Evolutionary conservation across 352 stramenopile species (phyloP).

Genomic region (Elongisporangium senticosum): DNA sequence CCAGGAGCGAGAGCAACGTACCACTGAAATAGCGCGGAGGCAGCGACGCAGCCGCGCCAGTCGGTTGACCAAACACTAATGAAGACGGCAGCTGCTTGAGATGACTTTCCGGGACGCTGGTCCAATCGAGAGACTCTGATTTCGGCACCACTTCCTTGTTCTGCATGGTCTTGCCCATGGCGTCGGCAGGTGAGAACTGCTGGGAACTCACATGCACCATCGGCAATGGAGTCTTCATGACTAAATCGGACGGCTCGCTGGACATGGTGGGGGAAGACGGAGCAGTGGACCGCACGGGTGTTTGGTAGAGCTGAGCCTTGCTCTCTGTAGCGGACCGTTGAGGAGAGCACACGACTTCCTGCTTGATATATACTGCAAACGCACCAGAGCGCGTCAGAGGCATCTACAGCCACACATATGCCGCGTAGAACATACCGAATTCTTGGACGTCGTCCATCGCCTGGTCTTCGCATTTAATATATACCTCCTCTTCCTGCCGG

Average conservation of each 20-base stretch:
- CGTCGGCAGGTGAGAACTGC: neutral
- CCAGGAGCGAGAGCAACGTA: neutral
- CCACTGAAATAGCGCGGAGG: slow-evolving; percentile 67
- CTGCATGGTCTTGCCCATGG: neutral
- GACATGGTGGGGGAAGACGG: too few relatives aligned
- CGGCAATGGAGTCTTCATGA: neutral
- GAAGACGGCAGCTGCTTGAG: neutral
- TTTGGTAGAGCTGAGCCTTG: slow-evolving; percentile 4
- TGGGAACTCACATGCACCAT: neutral
- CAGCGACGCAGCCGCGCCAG: slow-evolving; percentile 10
- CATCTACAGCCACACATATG: neutral
- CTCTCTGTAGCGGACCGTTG: neutral
- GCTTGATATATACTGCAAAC: slow-evolving; percentile 7
- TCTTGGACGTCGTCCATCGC: neutral
- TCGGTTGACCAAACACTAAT: neutral
- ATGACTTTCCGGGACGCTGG: neutral
- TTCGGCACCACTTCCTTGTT: neutral
- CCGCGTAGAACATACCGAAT: neutral
- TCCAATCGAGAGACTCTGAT: neutral
- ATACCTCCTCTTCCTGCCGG: neutral
- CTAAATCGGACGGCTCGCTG: neutral
- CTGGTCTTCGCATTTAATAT: neutral
- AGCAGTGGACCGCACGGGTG: neutral
- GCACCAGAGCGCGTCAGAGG: neutral
- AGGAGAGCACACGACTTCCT: slow-evolving; percentile 4